Base-by-base conservation (phyloP, 176 grass and related monocot species). In the Bromus sterilis region DNA sequence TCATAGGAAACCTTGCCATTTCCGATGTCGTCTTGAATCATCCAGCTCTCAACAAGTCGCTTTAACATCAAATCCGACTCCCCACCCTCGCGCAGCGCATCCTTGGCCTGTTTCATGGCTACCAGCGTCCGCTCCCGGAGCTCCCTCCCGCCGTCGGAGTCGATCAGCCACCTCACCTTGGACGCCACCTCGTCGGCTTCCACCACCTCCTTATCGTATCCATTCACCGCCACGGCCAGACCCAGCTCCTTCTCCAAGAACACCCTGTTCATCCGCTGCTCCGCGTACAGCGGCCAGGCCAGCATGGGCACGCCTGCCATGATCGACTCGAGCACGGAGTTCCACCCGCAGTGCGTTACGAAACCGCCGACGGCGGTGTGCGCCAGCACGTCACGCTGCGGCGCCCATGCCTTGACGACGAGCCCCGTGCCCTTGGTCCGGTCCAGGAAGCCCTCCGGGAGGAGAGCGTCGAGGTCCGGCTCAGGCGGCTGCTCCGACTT, bases 271-370 rank as follows among this genome's bases (percentile, higher is more conserved):
- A 88, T 36, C 1, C 57, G 75, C 66, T 88, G 86, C 80, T 88
- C 86, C 2, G 75, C 63, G 71, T 83, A 83, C 30, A 88, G 35
- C 2, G 86, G 86, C 86, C 80, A 89, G 2, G 66, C 79, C 42
- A 89, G 80, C 83, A 89, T 73, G 0, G 86, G 76, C 58, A 79
- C 40, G 15, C 86, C 86, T 10, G 86, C 74, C 40, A 49, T 2
- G 3, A 64, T 37, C 2, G 72, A 73, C 21, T 85, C 89, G 24
- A 85, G 33, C 67, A 88, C 76, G 0, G 86, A 88, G 71, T 85
- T 91, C 86, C 81, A 91, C 0, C 86, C 90, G 42, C 90, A 92
- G 39, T 92, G 90, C 11, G 90, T 92, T 0, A 92, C 73, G 76
- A 94, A 92, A 0, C 71, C 85, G 7, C 68, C 82, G 9, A 68